Evolutionary conservation across 2,329 filamentous ascomycete species (phyloP).

Genomic region (Cordyceps pruinosa): DNA sequence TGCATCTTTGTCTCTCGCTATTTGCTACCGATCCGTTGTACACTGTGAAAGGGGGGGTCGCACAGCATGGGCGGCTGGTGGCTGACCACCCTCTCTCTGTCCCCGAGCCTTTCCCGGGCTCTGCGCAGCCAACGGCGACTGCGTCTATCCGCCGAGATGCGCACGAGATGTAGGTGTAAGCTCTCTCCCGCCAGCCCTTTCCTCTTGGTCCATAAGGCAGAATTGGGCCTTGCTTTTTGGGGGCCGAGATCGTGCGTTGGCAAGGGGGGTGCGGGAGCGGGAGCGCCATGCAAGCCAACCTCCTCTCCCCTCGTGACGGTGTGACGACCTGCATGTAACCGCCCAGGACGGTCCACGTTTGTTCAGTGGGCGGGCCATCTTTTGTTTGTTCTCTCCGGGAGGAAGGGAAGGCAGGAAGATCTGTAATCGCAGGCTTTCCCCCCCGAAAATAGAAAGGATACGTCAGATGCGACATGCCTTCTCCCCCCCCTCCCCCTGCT

Average conservation of each 20-base stretch:
- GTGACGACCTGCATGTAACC: constrained; percentile 3
- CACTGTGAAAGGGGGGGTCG: neutral
- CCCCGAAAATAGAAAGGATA: no score
- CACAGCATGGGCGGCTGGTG: constrained; percentile 3
- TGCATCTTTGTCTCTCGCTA: neutral
- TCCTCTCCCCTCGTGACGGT: neutral
- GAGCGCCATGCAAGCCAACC: neutral
- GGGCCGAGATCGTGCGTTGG: neutral
- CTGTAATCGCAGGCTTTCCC: no score
- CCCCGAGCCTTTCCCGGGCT: neutral
- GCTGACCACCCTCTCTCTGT: neutral
- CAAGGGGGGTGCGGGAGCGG: neutral
- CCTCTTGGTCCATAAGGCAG: no score
- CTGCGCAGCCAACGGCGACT: no score
- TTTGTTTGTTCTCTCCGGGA: no score
- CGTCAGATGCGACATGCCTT: no score
- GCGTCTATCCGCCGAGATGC: no score
- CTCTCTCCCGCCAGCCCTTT: no score
- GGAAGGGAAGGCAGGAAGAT: neutral
- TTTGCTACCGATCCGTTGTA: neutral
- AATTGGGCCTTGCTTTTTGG: no score
- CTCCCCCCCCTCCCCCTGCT: no score
- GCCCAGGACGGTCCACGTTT: neutral
- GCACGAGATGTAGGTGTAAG: neutral
- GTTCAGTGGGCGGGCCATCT: no score